These are phyloP conservation scores for Jacaranda copaia DNA, from an alignment of 257 asterid species.

Conservation along the genomic window DNA sequence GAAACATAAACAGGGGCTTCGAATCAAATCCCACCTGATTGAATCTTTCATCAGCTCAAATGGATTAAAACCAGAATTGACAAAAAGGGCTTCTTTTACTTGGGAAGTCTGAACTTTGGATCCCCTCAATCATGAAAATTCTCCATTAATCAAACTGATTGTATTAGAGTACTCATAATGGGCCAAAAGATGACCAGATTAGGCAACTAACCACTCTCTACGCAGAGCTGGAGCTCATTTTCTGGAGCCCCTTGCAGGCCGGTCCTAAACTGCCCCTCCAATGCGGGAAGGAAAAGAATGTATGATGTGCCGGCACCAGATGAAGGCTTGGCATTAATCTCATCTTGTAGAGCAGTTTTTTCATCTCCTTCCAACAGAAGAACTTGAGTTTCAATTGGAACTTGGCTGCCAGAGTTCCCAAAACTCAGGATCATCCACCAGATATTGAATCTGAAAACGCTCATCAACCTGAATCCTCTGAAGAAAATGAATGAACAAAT, in stretches of 20 bases:
- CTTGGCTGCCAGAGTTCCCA: not conserved
- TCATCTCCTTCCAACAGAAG: not conserved
- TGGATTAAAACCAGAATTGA: not conserved
- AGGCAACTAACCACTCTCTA: not conserved
- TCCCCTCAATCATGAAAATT: not conserved
- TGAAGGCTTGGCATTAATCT: not conserved
- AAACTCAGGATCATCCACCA: not conserved
- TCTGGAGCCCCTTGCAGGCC: not conserved
- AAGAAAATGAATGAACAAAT: too few species aligned
- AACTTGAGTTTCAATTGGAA: not conserved
- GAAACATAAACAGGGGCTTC: not conserved
- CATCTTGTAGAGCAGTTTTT: not conserved
- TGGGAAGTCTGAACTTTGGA: not conserved
- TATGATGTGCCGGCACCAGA: not conserved
- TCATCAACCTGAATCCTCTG: not conserved
- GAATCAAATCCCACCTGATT: not conserved
- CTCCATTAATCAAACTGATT: too few species aligned
- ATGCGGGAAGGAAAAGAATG: not conserved
- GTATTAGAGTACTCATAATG: too few species aligned
- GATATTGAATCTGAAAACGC: not conserved
- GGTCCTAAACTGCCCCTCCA: not conserved
- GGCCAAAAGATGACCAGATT: too few species aligned
- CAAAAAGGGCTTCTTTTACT: not conserved
- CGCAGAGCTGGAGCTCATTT: not conserved
- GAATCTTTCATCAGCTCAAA: not conserved